Conservation (phyloP, 108 stramenopile species). For the Ochromonas danica region DNA sequence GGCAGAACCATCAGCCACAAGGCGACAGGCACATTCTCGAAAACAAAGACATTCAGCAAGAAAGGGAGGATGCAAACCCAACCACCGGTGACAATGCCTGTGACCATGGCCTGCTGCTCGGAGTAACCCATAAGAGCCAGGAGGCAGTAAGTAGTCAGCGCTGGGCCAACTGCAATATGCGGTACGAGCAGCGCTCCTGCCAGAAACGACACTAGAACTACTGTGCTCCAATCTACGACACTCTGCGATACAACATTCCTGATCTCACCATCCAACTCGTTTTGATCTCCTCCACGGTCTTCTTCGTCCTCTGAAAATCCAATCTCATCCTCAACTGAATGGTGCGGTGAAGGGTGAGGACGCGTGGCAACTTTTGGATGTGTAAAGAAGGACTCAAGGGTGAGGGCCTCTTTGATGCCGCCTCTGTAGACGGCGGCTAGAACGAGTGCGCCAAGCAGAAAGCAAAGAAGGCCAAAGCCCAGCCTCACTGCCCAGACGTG, state of each 20-base stretch:
- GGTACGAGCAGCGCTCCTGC: not conserved
- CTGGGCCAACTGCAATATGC: slow-evolving; percentile 7
- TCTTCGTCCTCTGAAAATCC: not conserved
- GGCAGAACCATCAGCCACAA: slow-evolving; percentile 21
- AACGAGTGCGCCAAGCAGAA: not conserved
- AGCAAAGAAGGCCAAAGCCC: not conserved
- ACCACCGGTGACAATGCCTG: slow-evolving; percentile 22
- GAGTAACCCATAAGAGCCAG: slow-evolving; percentile 11
- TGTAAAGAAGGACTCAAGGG: too few relatives aligned
- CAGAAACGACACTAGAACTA: not conserved
- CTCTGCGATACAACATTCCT: not conserved
- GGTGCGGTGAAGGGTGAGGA: not conserved
- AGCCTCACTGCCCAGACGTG: not conserved
- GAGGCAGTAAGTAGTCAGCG: not conserved
- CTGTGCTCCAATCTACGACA: not conserved
- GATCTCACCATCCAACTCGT: not conserved
- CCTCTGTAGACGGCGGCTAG: not conserved
- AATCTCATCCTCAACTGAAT: not conserved
- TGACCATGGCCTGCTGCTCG: not conserved
- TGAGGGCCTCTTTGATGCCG: not conserved
- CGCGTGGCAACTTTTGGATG: not conserved
- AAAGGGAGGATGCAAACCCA: slow-evolving; percentile 12
- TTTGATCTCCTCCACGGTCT: not conserved
- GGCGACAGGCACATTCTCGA: not conserved
- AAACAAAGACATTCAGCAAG: not conserved